Percentiles rank a stretch among this genome's conserved stretches.
Evolutionary conservation across 352 stramenopile species (phyloP).

Genomic region (Globisporangium echinulatum): DNA sequence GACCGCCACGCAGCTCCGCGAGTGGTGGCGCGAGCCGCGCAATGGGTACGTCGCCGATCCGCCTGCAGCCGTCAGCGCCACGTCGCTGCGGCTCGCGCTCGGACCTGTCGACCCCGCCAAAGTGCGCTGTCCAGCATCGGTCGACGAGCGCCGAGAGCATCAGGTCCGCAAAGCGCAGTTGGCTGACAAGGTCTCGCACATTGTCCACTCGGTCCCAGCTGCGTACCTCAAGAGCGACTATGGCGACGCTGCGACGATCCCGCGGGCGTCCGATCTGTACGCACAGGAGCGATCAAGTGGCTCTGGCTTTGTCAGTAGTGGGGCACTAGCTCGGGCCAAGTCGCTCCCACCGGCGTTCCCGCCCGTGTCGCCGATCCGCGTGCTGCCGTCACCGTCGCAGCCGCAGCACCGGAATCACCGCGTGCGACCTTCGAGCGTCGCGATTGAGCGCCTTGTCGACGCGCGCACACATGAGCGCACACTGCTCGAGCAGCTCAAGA

Average conservation of each 20-base stretch:
- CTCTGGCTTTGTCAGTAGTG: background rate
- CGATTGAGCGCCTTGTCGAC: conserved; percentile 36
- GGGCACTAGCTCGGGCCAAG: conserved; percentile 3
- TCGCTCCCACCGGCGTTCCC: conserved; percentile 17
- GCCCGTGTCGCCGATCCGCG: conserved; percentile 41
- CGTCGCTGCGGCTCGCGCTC: conserved; percentile 45
- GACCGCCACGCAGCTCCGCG: conserved; percentile 26
- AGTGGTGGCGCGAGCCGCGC: conserved; percentile 51
- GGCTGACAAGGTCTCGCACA: conserved; percentile 36
- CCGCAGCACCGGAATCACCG: background rate
- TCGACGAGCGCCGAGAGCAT: conserved; percentile 27
- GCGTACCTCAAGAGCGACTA: conserved; percentile 20
- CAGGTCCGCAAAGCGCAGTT: conserved; percentile 29
- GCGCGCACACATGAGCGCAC: conserved; percentile 43
- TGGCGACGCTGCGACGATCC: conserved; percentile 16
- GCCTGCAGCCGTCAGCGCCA: conserved; percentile 19
- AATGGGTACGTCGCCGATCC: conserved; percentile 56
- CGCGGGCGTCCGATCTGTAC: conserved; percentile 29
- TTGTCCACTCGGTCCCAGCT: conserved; percentile 23
- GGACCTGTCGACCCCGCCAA: conserved; percentile 45
- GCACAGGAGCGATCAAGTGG: conserved; percentile 22
- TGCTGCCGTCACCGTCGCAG: background rate
- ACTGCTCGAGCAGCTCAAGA: conserved; percentile 53
- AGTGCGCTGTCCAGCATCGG: conserved; percentile 25
- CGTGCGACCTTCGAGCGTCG: conserved; percentile 12